Base-by-base conservation (phyloP, 1,139 yeast genomes). In the Scheffersomyces illinoinensis region DNA sequence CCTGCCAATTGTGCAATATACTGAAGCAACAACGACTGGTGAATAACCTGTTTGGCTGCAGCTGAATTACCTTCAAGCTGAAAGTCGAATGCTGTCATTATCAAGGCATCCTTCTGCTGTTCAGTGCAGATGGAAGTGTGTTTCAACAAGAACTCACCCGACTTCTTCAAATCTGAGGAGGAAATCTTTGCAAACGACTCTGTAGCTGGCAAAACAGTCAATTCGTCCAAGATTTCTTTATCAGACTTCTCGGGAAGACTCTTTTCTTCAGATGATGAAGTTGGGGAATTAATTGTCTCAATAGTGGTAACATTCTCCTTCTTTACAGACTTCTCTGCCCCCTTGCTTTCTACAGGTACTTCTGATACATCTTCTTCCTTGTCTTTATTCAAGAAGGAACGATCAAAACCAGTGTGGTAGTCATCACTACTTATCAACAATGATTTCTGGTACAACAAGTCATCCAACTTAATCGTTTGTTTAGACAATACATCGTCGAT, bases 351-450 rank as follows among this genome's bases (percentile, higher is more conserved):
- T 23, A 57, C 60, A 18, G 46, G 57, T 59, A 61, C 65, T 54
- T 60, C 65, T n/a, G 64, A 66, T 18, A 58, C 64, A 10, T 56
- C 66, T 50, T 74, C 75, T 3, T 71, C 76, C n/a, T 70, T 71
- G 49, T 77, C 78, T 66, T 86, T 88, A 72, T 91, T 92, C 71
- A 93, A 73, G 66, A 91, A 85, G 0, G 97, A 90, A 39, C 91
- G 84, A 70, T 93, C 97, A 78, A 92, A 95, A 0, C 98, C 99
- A n/a, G 96, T 92, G 65, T 87, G 96, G 50, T 93, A 83, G 72
- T 95, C 99, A 21, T 93, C 98, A 59, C 96, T 89, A 5, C 96
- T 87, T 63, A 95, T 93, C 69, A 91, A 89, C 60, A 79, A 72
- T 12, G 87, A 81, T 67, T 91, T 90, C 69, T 93, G 97, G 64